Conservation (phyloP, 306 rosid genomes). For the Quercus glauca region DNA sequence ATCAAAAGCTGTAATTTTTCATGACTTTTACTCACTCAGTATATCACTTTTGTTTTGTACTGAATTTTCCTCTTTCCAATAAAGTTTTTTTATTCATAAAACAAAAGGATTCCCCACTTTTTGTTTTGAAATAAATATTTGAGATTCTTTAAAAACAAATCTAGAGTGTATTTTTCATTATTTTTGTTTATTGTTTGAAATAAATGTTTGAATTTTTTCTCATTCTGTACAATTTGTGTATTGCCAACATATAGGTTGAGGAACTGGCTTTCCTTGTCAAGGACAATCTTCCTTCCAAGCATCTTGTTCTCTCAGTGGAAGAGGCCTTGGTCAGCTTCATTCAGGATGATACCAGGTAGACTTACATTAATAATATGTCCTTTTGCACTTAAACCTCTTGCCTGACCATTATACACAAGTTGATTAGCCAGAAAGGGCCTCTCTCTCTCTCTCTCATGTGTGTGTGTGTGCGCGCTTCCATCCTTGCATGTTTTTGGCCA, state of each 20-base stretch:
- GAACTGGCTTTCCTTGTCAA: constrained; percentile 92
- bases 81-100: no score
- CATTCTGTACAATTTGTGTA: not conserved
- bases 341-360: constrained; percentile 72
- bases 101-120: no score
- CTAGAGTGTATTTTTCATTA: not conserved
- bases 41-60: no score
- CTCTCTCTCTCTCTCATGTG: not conserved
- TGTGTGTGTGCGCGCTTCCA: not conserved
- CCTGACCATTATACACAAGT: not conserved
- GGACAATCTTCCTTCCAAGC: constrained; percentile 96
- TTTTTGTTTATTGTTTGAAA: not conserved
- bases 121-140: no score
- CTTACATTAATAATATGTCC: not conserved
- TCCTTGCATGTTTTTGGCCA: not conserved
- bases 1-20: no score
- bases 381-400: not conserved
- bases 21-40: no score
- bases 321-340: constrained; percentile 75
- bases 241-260: constrained; percentile 66
- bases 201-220: constrained; percentile 9
- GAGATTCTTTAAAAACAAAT: no score
- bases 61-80: no score
- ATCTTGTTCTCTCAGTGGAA: constrained; percentile 93
- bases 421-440: not conserved